Evolutionary conservation across 176 grass and related monocot species (phyloP), one percentile per base, ranked within the genome.

Genomic region (Ensete ventricosum): DNA sequence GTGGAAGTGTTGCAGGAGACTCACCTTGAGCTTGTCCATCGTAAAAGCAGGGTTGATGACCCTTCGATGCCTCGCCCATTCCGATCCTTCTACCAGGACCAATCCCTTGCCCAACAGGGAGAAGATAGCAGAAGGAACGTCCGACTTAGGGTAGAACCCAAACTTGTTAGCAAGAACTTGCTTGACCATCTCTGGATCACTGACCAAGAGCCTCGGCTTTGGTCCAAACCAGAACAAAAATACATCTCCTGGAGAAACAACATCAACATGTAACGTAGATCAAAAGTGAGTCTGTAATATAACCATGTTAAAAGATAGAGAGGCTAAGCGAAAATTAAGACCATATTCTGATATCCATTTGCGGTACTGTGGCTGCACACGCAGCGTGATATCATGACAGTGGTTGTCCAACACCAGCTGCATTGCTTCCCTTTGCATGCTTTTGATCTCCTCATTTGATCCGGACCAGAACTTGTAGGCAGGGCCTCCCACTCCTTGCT

Each of bases 11-110:
- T 43, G 3, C 3, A 71, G 69, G 69, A 24, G 11, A 17, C 69
- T 72, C 10, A 72, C 69, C 69, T 72, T 52, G 69, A 72, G 69
- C 69, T 72, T 72, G 22, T 72, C 69, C 69, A 53, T 72, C 23
- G 50, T 72, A 20, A 72, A 72, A 22, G 69, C 69, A 53, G 50
- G 49, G 17, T 53, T 72, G n/a, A 72, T n/a, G 22, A 72, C 9
- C 27, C 19, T 51, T 53, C 69, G 34, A 24, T 72, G 69, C 16
- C 69, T 52, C 5, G 50, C 69, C 69, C 69, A 72, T 1, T 72
- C 69, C 2, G 50, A 53, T 52, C 69, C 69, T 23, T 53, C 2
- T 10, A 53, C 50, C 2, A 72, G 19, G 50, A 53, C 49, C 50
- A 72, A 53, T 50, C 66, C 66, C 27, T 69, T 69, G 14, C 66